Evolutionary conservation across 2,329 filamentous ascomycete genomes (phyloP).

Genomic region (Rhexocercosporidium sp.): DNA sequence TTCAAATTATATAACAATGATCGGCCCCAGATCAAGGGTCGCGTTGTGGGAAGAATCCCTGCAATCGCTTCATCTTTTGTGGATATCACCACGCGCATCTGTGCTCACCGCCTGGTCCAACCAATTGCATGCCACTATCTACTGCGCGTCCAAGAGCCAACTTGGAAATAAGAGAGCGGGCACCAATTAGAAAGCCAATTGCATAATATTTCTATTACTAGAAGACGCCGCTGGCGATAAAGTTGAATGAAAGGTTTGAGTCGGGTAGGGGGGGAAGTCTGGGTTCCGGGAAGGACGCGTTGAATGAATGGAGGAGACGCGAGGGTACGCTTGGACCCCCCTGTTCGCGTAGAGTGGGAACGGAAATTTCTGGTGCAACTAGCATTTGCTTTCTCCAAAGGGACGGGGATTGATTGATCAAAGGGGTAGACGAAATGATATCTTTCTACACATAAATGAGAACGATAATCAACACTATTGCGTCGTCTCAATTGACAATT

Average conservation of each 20-base stretch:
- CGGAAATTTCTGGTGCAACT: neutral
- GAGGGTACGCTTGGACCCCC: neutral
- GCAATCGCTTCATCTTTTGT: conserved; percentile 1
- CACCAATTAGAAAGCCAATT: neutral
- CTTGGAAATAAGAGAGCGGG: neutral
- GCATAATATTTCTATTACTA: neutral
- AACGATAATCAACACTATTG: neutral
- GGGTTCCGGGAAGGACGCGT: neutral
- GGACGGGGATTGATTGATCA: neutral
- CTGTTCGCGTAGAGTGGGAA: neutral
- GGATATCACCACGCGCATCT: neutral
- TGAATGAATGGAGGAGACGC: neutral
- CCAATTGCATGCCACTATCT: neutral
- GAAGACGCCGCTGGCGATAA: neutral
- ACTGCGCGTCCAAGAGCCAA: neutral
- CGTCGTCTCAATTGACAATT: neutral
- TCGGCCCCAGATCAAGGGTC: conserved; percentile 1
- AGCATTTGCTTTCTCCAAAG: neutral
- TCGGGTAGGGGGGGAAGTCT: neutral
- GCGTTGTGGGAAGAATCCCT: conserved; percentile 1
- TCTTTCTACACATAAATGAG: neutral
- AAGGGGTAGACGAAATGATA: neutral
- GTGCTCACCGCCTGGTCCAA: conserved; percentile 1
- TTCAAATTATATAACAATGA: neutral
- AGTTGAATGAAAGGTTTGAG: conserved; percentile 1